phyloP scores from a whole-genome alignment of 2,329 filamentous ascomycete species.

The Chrysosporium queenslandicum region DNA sequence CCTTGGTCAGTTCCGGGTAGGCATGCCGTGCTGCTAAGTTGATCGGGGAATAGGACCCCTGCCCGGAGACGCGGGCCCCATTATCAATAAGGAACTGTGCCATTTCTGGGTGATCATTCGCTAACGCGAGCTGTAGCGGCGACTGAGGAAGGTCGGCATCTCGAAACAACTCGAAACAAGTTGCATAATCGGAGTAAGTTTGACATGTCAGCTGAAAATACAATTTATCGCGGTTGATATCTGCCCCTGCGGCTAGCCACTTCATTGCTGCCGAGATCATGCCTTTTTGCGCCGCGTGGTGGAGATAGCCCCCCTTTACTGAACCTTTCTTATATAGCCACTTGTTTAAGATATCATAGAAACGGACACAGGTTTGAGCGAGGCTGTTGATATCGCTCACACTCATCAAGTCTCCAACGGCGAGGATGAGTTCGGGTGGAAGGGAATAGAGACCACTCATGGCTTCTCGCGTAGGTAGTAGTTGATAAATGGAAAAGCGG shows the following conservation, averaged over 20 bases:
- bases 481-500: no score
- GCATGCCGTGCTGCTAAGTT: no score
- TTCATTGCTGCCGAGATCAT: background rate
- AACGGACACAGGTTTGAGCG: slow-evolving; percentile 1
- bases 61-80: slow-evolving; percentile 15
- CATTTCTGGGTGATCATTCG: slow-evolving; percentile 21
- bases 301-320: background rate
- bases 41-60: no score
- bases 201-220: no score
- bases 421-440: slow-evolving; percentile 7
- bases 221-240: background rate
- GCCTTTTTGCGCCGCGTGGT: slow-evolving; percentile 1
- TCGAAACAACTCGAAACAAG: no score
- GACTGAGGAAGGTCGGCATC: no score
- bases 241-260: background rate
- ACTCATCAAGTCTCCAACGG: background rate
- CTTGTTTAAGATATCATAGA: slow-evolving; percentile 1
- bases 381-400: slow-evolving; percentile 8
- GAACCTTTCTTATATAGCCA: slow-evolving; percentile 4
- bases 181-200: no score
- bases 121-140: no score
- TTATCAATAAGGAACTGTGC: slow-evolving; percentile 23
- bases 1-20: no score
- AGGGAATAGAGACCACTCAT: background rate
- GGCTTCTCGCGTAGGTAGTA: background rate